Evolutionary conservation across 1,139 yeast genomes (phyloP).

Genomic region (Groenewaldozyma auringiensis): DNA sequence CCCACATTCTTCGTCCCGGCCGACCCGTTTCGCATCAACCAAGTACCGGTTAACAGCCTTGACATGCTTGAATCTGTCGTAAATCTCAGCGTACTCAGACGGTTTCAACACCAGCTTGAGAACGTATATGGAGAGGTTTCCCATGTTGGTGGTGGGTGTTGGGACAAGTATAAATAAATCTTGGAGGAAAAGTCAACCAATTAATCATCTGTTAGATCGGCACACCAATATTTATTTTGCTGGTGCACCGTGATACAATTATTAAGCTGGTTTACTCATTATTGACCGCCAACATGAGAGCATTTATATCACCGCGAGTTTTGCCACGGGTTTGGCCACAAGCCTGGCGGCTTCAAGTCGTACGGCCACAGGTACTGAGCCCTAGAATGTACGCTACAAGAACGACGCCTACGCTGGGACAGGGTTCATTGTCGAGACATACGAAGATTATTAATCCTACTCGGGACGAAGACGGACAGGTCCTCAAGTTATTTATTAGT

Average conservation of each 20-base stretch:
- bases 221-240: too few relatives aligned
- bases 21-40: constrained; percentile 7
- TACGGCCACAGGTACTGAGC: too few relatives aligned
- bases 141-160: too few relatives aligned
- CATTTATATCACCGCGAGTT: too few relatives aligned
- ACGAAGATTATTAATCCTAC: constrained; percentile 27
- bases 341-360: too few relatives aligned
- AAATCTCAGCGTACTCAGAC: constrained; percentile 19
- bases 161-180: too few relatives aligned
- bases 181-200: too few relatives aligned
- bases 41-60: constrained; percentile 9
- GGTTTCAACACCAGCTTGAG: constrained; percentile 24
- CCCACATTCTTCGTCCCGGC: constrained; percentile 12
- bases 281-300: too few relatives aligned
- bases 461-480: constrained; percentile 28
- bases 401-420: background rate
- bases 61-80: constrained; percentile 10
- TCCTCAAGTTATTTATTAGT: constrained; percentile 34
- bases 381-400: background rate
- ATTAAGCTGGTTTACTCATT: too few relatives aligned
- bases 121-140: background rate
- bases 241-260: too few relatives aligned
- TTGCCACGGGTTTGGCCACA: too few relatives aligned
- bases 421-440: constrained; percentile 5
- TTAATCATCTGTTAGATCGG: too few relatives aligned